These are phyloP conservation scores for Ganoderma resinaceum DNA, from an alignment of 1,284 basidiomycete species.

Conservation along the genomic window DNA sequence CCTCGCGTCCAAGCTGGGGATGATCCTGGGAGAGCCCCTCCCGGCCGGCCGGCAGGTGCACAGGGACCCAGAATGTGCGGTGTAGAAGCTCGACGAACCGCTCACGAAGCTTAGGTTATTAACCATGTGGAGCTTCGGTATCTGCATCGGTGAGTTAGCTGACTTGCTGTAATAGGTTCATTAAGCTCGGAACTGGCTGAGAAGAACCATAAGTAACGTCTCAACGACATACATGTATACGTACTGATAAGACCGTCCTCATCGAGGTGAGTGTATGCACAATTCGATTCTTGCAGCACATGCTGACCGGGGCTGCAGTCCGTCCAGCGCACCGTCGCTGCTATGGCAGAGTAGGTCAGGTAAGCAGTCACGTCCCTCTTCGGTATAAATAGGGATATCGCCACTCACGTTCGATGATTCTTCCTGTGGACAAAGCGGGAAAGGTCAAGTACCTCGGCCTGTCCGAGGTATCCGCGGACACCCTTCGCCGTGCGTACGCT, in stretches of 20 bases:
- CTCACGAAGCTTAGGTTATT: conserved; percentile 44
- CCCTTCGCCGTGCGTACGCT: conserved; percentile 51
- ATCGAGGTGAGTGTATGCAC: conserved; percentile 35
- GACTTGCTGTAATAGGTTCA: background rate
- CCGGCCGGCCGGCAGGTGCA: conserved; percentile 23
- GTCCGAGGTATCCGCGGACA: conserved; percentile 50
- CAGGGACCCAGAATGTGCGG: conserved; percentile 41
- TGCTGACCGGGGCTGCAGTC: too few species aligned
- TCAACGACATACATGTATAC: background rate
- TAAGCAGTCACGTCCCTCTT: conserved; percentile 22
- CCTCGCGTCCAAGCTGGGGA: conserved; percentile 55
- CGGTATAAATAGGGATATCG: background rate
- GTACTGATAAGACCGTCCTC: conserved; percentile 38
- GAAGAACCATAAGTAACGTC: background rate
- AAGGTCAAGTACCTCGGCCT: conserved; percentile 51
- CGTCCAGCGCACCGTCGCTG: conserved; percentile 34
- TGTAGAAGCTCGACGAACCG: conserved; percentile 40
- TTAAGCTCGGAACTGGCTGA: too few species aligned
- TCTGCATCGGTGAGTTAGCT: conserved; percentile 38
- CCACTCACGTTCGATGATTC: background rate
- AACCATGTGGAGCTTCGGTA: conserved; percentile 50
- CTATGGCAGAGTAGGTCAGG: conserved; percentile 45
- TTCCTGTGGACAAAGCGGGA: conserved; percentile 37
- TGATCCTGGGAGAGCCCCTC: conserved; percentile 11
- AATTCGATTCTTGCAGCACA: background rate